Percentiles rank a stretch among this genome's conserved stretches.
phyloP scores from a whole-genome alignment of 2,329 filamentous ascomycete genomes.

The Venturia nashicola region DNA sequence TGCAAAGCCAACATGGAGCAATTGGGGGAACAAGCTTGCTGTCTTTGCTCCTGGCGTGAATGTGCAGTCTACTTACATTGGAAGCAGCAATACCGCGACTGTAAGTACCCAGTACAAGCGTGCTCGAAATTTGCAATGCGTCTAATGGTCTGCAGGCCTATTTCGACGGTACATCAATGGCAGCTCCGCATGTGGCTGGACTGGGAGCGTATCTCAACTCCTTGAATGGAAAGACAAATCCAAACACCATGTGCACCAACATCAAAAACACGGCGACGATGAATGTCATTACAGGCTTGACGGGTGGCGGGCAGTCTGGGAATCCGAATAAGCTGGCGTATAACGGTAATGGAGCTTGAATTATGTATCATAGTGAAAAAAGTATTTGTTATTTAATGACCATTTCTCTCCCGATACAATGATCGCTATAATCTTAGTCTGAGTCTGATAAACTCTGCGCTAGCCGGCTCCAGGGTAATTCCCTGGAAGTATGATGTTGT shows the following conservation, averaged over 20 bases:
- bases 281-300: conserved; percentile 4
- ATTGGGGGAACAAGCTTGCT: conserved; percentile 9
- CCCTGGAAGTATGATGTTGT: too few species aligned
- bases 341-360: conserved; percentile 5
- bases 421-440: too few species aligned
- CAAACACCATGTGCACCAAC: neutral
- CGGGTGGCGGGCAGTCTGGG: neutral
- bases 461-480: too few species aligned
- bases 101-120: neutral
- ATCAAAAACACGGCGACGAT: conserved; percentile 5
- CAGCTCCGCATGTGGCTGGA: conserved; percentile 56
- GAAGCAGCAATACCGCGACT: conserved; percentile 1
- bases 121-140: too few species aligned
- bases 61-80: conserved; percentile 6
- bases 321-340: conserved; percentile 4
- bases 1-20: conserved; percentile 7
- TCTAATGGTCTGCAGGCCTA: conserved; percentile 23
- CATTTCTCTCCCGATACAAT: neutral
- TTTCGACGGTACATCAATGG: conserved; percentile 54
- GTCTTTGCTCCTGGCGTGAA: conserved; percentile 9
- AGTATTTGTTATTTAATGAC: neutral
- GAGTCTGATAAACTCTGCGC: too few species aligned
- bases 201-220: conserved; percentile 58
- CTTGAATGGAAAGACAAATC: conserved; percentile 24
- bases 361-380: neutral